Evolutionary conservation across 2,329 filamentous ascomycete genomes (phyloP).

Genomic region (Tolypocladium tropicale): DNA sequence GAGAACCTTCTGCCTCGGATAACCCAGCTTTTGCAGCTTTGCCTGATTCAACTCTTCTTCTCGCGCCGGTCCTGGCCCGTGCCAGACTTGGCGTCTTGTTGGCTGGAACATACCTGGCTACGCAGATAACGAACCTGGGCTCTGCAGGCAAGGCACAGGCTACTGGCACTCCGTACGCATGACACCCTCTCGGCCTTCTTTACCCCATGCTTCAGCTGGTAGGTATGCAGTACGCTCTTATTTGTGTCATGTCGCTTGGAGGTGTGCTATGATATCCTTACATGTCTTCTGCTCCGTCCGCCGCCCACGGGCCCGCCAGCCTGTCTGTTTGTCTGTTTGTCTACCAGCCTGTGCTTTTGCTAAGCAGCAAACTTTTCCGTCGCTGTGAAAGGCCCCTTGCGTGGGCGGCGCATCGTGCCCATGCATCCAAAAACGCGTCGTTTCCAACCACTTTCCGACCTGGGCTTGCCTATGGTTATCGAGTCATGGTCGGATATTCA

Average conservation of each 20-base stretch:
- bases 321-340: not conserved
- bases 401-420: not conserved
- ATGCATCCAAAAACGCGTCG: not conserved
- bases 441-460: not conserved
- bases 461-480: not conserved
- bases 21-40: too few species aligned
- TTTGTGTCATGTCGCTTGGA: not conserved
- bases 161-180: too few species aligned
- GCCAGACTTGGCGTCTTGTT: not conserved
- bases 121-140: too few species aligned
- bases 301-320: too few species aligned
- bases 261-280: too few species aligned
- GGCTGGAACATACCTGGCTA: too few species aligned
- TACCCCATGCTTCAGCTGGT: too few species aligned
- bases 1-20: too few species aligned
- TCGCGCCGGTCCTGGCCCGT: too few species aligned
- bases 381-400: not conserved
- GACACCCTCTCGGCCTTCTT: too few species aligned
- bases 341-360: not conserved
- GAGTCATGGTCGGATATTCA: slow-evolving; percentile 3
- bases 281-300: not conserved
- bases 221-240: not conserved
- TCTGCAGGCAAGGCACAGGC: too few species aligned
- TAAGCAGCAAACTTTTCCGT: not conserved
- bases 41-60: too few species aligned